Conservation (phyloP, 169 alveolate genomes). For the Pseudocohnilembus persalinus region DNA sequence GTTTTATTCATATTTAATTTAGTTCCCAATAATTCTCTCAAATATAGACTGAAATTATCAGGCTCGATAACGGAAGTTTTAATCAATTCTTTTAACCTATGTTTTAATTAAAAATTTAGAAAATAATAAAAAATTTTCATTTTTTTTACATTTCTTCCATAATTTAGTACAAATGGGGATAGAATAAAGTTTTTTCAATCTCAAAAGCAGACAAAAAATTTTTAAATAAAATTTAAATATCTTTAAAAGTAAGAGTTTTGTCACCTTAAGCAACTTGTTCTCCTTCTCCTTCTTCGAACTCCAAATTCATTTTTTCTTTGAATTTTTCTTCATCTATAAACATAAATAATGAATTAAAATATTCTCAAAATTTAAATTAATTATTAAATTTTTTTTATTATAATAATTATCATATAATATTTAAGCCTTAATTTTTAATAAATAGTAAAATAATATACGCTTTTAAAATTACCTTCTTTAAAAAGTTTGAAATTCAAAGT, state of each 20-base stretch:
- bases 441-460: too few relatives aligned
- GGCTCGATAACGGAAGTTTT: background rate
- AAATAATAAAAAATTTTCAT: too few relatives aligned
- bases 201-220: conserved; percentile 7
- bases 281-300: conserved; percentile 19
- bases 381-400: too few relatives aligned
- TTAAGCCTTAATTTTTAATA: too few relatives aligned
- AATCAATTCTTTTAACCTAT: conserved; percentile 4
- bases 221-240: background rate
- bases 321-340: background rate
- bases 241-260: background rate
- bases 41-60: background rate
- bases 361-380: too few relatives aligned
- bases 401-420: too few relatives aligned
- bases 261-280: background rate
- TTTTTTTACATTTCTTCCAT: background rate
- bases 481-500: conserved; percentile 3
- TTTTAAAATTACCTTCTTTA: conserved; percentile 8
- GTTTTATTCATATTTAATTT: conserved; percentile 7
- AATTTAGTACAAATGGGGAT: conserved; percentile 18
- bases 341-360: background rate
- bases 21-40: conserved; percentile 1
- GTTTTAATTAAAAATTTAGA: background rate
- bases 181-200: conserved; percentile 10
- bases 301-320: conserved; percentile 9